Conservation (phyloP, 2,329 filamentous ascomycete species). For the Fusarium lyarnte region DNA sequence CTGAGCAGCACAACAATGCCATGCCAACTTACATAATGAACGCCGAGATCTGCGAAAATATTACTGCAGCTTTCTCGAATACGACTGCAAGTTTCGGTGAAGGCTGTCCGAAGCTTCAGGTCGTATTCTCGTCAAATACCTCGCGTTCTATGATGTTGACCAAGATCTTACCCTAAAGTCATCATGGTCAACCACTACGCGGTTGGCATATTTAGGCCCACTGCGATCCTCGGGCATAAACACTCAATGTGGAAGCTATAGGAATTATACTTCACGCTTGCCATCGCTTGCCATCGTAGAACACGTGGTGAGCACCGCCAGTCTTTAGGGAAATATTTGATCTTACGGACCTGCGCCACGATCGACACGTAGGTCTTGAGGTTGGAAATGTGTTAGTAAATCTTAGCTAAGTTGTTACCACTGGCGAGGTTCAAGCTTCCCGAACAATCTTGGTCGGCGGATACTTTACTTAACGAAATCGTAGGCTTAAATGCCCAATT, state of each 20-base stretch:
- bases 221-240: background rate
- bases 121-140: background rate
- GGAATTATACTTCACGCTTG: constrained; percentile 10
- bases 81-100: background rate
- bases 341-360: background rate
- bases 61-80: background rate
- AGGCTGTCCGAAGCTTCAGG: background rate
- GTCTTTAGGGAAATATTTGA: background rate
- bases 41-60: background rate
- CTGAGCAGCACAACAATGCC: background rate
- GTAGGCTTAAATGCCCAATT: background rate
- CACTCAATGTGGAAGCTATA: constrained; percentile 2
- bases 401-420: background rate
- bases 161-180: constrained; percentile 4
- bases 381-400: constrained; percentile 7
- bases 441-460: background rate
- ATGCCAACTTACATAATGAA: background rate
- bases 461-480: background rate
- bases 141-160: background rate
- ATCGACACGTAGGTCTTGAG: background rate
- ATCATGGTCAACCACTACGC: background rate
- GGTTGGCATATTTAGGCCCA: background rate
- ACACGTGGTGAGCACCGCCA: background rate
- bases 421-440: background rate
- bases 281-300: background rate